Evolutionary conservation across 768 basidiomycete species (phyloP).

Genomic region (Aureoboletus auriporus): DNA sequence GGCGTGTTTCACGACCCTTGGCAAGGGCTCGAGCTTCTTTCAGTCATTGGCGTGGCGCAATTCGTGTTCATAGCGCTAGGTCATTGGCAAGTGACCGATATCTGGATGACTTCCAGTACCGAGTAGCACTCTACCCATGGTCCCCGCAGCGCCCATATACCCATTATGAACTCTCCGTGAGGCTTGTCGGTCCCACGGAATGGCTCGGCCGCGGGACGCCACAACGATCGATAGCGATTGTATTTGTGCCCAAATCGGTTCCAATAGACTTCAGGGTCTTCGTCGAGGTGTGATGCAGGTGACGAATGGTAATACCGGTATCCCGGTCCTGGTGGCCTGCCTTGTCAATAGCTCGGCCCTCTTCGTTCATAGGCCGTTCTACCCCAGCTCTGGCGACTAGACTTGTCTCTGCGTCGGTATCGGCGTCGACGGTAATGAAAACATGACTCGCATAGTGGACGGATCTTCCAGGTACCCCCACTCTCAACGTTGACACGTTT

Average conservation of each 20-base stretch:
- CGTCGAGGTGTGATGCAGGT: background rate
- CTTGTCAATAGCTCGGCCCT: too few species aligned
- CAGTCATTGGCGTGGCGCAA: background rate
- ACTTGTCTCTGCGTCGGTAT: background rate
- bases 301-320: background rate
- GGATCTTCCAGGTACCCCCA: background rate
- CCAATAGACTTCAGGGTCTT: constrained; percentile 16
- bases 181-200: background rate
- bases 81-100: background rate
- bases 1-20: constrained; percentile 4
- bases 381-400: background rate
- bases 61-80: background rate
- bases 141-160: background rate
- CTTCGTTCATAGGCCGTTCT: background rate
- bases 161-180: constrained; percentile 8
- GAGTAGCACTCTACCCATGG: background rate
- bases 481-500: background rate
- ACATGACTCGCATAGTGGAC: background rate
- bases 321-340: too few species aligned
- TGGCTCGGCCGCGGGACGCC: constrained; percentile 14
- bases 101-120: constrained; percentile 1
- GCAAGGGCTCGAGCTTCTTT: background rate
- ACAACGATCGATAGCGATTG: constrained; percentile 5
- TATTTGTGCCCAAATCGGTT: background rate
- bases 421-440: background rate